phyloP scores from a whole-genome alignment of 2,329 filamentous ascomycete genomes.

The Ceratocystis cubensis region DNA sequence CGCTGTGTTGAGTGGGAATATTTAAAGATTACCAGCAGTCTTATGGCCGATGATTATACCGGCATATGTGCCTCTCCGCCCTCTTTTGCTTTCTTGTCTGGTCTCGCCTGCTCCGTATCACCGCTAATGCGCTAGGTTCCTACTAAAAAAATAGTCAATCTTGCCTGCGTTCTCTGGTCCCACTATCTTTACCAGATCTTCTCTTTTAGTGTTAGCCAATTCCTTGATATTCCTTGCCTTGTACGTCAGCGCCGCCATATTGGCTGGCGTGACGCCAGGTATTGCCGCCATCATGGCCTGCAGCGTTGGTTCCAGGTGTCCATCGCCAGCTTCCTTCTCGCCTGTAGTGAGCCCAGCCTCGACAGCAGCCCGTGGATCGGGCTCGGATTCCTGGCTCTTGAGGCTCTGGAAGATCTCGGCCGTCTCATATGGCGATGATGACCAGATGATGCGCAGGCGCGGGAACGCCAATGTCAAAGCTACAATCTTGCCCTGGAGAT shows the following conservation, averaged over 20 bases:
- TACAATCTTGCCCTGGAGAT: constrained; percentile 84
- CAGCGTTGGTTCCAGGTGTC: constrained; percentile 23
- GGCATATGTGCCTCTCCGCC: no score
- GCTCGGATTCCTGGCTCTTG: constrained; percentile 80
- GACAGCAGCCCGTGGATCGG: constrained; percentile 78
- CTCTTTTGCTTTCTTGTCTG: no score
- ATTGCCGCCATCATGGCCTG: constrained; percentile 47
- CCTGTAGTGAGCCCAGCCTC: constrained; percentile 58
- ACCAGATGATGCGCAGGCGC: constrained; percentile 84
- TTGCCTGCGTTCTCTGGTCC: constrained; percentile 65
- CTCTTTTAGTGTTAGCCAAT: constrained; percentile 71
- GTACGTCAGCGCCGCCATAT: constrained; percentile 57
- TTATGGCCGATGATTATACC: no score
- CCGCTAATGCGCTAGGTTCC: constrained; percentile 29
- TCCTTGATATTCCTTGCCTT: constrained; percentile 66
- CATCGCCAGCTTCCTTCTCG: constrained; percentile 28
- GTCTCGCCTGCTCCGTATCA: background rate
- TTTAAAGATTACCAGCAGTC: no score
- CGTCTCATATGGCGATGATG: constrained; percentile 82
- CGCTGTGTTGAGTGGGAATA: no score
- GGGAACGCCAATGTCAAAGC: constrained; percentile 88
- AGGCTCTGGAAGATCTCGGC: constrained; percentile 92
- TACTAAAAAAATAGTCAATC: constrained; percentile 70
- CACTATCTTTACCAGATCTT: constrained; percentile 59
- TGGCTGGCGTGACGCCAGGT: constrained; percentile 72